Conservation (phyloP, 768 basidiomycete species). For the Dendrothele bispora region DNA sequence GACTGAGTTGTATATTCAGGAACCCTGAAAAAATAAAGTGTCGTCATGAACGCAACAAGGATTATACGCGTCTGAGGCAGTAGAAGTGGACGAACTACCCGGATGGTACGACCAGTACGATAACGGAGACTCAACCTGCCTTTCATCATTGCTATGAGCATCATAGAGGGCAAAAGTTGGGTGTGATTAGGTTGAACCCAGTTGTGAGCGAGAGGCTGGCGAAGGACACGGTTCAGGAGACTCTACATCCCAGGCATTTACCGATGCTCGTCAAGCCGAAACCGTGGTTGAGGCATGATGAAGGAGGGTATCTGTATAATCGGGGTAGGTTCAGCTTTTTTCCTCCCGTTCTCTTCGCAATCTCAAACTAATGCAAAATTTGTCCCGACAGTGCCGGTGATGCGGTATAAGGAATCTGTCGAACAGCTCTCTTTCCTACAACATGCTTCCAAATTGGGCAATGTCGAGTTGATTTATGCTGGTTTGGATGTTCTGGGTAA, state of each 20-base stretch:
- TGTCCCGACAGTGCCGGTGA: slow-evolving; percentile 53
- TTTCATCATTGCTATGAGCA: slow-evolving; percentile 94
- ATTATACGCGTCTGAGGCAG: slow-evolving; percentile 76
- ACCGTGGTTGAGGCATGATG: slow-evolving; percentile 76
- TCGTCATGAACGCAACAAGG: slow-evolving; percentile 62
- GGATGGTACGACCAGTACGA: too few relatives aligned
- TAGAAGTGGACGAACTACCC: slow-evolving; percentile 78
- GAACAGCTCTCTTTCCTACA: slow-evolving; percentile 83
- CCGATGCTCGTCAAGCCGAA: slow-evolving; percentile 94
- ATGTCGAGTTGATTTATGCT: slow-evolving; percentile 82
- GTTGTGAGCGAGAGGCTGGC: slow-evolving; percentile 76
- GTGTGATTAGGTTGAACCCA: slow-evolving; percentile 85
- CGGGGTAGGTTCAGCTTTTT: slow-evolving; percentile 60
- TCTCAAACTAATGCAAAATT: slow-evolving; percentile 16
- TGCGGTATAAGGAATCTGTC: slow-evolving; percentile 90
- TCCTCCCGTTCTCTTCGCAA: neutral
- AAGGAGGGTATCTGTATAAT: slow-evolving; percentile 85
- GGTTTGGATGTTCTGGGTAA: slow-evolving; percentile 87
- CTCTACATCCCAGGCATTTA: slow-evolving; percentile 89
- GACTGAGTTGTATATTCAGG: slow-evolving; percentile 40
- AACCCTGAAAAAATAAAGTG: slow-evolving; percentile 61
- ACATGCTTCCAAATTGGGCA: slow-evolving; percentile 69
- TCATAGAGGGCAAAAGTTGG: slow-evolving; percentile 90
- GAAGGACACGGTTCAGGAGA: slow-evolving; percentile 65
- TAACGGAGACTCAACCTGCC: slow-evolving; percentile 83